Conservation (phyloP, 805 yeast species). For the Maudiozyma saulgeensis region DNA sequence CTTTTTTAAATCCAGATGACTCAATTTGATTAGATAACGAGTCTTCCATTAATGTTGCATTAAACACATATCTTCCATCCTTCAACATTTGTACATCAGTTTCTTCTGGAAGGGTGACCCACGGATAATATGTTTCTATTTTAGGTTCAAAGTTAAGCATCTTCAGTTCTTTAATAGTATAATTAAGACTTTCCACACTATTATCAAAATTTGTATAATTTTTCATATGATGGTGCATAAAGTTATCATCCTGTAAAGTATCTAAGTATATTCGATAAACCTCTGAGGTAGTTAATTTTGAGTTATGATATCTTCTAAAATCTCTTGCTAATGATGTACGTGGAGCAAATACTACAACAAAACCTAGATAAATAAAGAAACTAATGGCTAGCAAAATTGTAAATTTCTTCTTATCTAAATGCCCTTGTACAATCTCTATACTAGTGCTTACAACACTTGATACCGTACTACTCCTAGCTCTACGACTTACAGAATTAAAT, state of each 20-base stretch:
- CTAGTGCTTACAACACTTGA: slow-evolving; percentile 22
- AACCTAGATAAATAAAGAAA: slow-evolving; percentile 31
- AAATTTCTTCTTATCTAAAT: slow-evolving; percentile 26
- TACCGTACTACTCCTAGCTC: slow-evolving; percentile 25
- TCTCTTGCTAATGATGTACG: slow-evolving; percentile 78
- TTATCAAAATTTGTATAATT: slow-evolving; percentile 25
- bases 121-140: slow-evolving; percentile 48
- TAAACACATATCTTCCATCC: slow-evolving; percentile 32
- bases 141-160: slow-evolving; percentile 43
- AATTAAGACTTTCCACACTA: slow-evolving; percentile 40
- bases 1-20: slow-evolving; percentile 37
- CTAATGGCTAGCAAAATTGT: slow-evolving; percentile 15
- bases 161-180: slow-evolving; percentile 41
- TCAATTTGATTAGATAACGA: slow-evolving; percentile 24
- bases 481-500: not conserved
- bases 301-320: slow-evolving; percentile 62
- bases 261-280: slow-evolving; percentile 52
- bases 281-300: slow-evolving; percentile 56
- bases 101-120: slow-evolving; percentile 43
- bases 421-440: slow-evolving; percentile 19
- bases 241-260: slow-evolving; percentile 29
- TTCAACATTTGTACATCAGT: slow-evolving; percentile 31
- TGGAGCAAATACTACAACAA: slow-evolving; percentile 68
- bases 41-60: slow-evolving; percentile 45
- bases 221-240: slow-evolving; percentile 25